These are phyloP conservation scores for Monilinia polystroma DNA, from an alignment of 2,329 filamentous ascomycete genomes.

Conservation along the genomic window DNA sequence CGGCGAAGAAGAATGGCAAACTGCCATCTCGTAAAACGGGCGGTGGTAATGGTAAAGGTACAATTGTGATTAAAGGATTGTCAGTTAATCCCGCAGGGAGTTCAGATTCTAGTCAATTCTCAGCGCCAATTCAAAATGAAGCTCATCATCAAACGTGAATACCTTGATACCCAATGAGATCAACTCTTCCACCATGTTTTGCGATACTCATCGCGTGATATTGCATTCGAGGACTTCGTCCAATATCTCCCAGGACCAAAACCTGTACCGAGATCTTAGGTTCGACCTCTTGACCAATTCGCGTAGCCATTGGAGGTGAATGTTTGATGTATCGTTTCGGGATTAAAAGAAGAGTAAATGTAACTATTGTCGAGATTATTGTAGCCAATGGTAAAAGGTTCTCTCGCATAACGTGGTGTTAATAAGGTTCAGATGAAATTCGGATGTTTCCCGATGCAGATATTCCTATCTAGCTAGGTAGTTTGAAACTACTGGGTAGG, in stretches of 20 bases:
- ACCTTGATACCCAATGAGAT: constrained; percentile 88
- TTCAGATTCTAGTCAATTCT: constrained; percentile 62
- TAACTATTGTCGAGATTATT: constrained; percentile 39
- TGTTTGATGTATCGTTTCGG: constrained; percentile 44
- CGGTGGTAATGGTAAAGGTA: constrained; percentile 68
- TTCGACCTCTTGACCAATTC: constrained; percentile 33
- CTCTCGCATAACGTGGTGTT: constrained; percentile 36
- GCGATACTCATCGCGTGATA: constrained; percentile 95
- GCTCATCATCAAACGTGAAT: constrained; percentile 18
- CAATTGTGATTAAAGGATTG: constrained; percentile 67
- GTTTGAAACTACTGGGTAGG: neutral
- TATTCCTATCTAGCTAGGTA: neutral
- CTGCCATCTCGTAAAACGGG: constrained; percentile 64
- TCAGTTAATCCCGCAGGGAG: constrained; percentile 74
- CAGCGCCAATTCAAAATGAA: neutral
- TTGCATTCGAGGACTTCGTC: constrained; percentile 95
- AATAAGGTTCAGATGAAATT: neutral
- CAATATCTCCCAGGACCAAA: constrained; percentile 91
- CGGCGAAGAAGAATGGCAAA: constrained; percentile 73
- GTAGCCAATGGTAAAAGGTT: constrained; percentile 36
- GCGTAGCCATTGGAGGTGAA: constrained; percentile 37
- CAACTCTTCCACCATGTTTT: constrained; percentile 74
- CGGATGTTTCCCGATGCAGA: constrained; percentile 5
- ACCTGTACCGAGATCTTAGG: constrained; percentile 65
- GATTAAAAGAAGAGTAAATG: constrained; percentile 39